Conservation (phyloP, 2,329 filamentous ascomycete genomes). For the Chaetothyriales sp. region DNA sequence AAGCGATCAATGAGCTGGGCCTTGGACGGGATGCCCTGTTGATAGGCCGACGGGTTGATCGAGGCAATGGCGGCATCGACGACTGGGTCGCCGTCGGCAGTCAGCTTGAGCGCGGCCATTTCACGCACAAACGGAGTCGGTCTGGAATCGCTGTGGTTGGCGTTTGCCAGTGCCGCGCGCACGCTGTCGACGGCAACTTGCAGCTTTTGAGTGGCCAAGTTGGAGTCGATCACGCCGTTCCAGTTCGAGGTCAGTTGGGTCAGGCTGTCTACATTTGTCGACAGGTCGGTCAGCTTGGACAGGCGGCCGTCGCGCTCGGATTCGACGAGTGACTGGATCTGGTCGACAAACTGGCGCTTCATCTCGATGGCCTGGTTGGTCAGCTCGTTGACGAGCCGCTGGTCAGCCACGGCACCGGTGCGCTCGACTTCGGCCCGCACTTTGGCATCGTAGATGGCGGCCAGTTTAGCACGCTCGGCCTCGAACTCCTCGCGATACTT, state of each 20-base stretch:
- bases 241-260: constrained; percentile 78
- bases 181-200: constrained; percentile 93
- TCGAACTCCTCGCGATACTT: constrained; percentile 82
- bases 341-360: constrained; percentile 68
- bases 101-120: constrained; percentile 86
- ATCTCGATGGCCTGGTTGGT: constrained; percentile 81
- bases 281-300: constrained; percentile 70
- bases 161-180: constrained; percentile 64
- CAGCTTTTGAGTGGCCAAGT: constrained; percentile 87
- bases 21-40: constrained; percentile 71
- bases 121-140: constrained; percentile 82
- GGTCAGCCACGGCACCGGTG: constrained; percentile 66
- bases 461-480: constrained; percentile 67
- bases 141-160: constrained; percentile 34
- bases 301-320: constrained; percentile 75
- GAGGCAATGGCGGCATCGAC: constrained; percentile 92
- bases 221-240: constrained; percentile 80
- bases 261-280: constrained; percentile 62
- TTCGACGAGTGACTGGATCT: constrained; percentile 72
- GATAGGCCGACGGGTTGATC: constrained; percentile 87
- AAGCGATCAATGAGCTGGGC: constrained; percentile 89
- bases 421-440: constrained; percentile 66
- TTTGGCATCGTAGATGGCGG: constrained; percentile 64
- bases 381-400: constrained; percentile 70
- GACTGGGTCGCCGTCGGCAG: constrained; percentile 68